Conservation (phyloP, 495 filamentous ascomycete species). For the Friedmanniomyces endolithicus region DNA sequence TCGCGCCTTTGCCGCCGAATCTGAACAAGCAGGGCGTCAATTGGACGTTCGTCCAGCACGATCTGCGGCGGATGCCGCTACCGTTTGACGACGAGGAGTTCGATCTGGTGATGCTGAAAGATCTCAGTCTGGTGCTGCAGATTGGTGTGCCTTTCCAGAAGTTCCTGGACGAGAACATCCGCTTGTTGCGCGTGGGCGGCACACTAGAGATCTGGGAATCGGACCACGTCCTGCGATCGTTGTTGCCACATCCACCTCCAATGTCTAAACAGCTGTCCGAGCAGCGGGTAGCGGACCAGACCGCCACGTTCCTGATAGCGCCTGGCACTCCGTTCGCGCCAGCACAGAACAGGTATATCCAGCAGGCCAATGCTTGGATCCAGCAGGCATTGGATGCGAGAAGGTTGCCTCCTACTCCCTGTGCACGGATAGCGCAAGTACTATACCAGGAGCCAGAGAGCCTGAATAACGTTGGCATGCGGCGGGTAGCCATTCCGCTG, state of each 20-base stretch:
- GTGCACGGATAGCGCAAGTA: slow-evolving; percentile 62
- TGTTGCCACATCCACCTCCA: slow-evolving; percentile 57
- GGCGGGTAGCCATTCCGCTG: slow-evolving; percentile 72
- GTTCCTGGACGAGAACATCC: slow-evolving; percentile 62
- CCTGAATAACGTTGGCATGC: slow-evolving; percentile 56
- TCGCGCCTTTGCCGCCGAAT: slow-evolving; percentile 63
- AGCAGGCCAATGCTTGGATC: slow-evolving; percentile 74
- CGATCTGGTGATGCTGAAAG: slow-evolving; percentile 83
- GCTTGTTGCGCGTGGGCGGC: slow-evolving; percentile 66
- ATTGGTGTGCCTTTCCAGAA: slow-evolving; percentile 50
- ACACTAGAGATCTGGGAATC: slow-evolving; percentile 79
- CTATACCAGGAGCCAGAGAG: slow-evolving; percentile 68
- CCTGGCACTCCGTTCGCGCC: slow-evolving; percentile 65
- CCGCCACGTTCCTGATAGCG: slow-evolving; percentile 73
- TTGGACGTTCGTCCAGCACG: slow-evolving; percentile 82
- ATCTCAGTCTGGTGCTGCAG: slow-evolving; percentile 55
- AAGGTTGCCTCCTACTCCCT: slow-evolving; percentile 61
- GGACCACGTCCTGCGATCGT: slow-evolving; percentile 62
- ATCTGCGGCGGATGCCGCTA: slow-evolving; percentile 59
- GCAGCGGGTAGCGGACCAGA: slow-evolving; percentile 47
- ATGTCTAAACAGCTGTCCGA: slow-evolving; percentile 42
- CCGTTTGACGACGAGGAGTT: slow-evolving; percentile 78
- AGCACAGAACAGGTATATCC: slow-evolving; percentile 68
- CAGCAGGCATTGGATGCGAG: slow-evolving; percentile 60
- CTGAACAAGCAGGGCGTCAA: slow-evolving; percentile 61